Conservation (phyloP, 2,329 filamentous ascomycete genomes). For the Pseudogymnoascus sp. region DNA sequence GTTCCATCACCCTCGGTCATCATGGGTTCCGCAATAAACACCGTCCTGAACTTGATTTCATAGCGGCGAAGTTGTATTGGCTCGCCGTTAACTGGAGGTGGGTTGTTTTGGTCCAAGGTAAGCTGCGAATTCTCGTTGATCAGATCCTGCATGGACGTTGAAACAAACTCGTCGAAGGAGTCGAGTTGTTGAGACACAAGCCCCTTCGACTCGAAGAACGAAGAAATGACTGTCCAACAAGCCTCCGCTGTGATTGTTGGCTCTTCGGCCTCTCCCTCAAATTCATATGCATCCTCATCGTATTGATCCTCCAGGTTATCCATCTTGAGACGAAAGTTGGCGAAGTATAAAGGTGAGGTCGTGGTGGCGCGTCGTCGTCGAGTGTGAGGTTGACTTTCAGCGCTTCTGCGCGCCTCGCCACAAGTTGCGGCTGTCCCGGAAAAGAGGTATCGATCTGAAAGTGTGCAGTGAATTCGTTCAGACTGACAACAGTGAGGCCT, state of each 20-base stretch:
- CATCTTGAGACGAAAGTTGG: slow-evolving; percentile 20
- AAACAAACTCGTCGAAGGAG: slow-evolving; percentile 96
- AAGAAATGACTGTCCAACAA: slow-evolving; percentile 95
- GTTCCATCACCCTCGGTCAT: slow-evolving; percentile 90
- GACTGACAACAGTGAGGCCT: not conserved
- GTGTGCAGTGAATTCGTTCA: not conserved
- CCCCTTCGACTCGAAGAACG: slow-evolving; percentile 94
- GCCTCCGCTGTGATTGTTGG: slow-evolving; percentile 85
- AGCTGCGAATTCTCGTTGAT: slow-evolving; percentile 87
- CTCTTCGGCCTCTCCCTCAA: slow-evolving; percentile 60
- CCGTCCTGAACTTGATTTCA: slow-evolving; percentile 87
- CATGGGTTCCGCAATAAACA: slow-evolving; percentile 82
- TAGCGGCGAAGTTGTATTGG: slow-evolving; percentile 84
- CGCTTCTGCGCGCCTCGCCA: slow-evolving; percentile 9
- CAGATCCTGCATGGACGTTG: slow-evolving; percentile 88
- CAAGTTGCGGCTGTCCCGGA: slow-evolving; percentile 6
- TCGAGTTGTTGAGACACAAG: slow-evolving; percentile 96
- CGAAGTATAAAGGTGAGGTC: slow-evolving; percentile 3
- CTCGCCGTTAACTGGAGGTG: slow-evolving; percentile 66
- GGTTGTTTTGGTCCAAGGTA: slow-evolving; percentile 87
- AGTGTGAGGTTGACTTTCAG: not conserved
- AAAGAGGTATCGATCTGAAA: not conserved
- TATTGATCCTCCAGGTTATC: slow-evolving; percentile 35
- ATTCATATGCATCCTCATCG: slow-evolving; percentile 58
- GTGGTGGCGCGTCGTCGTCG: slow-evolving; percentile 9